Conservation (phyloP, 257 asterid genomes). For the Buddleja alternifolia region DNA sequence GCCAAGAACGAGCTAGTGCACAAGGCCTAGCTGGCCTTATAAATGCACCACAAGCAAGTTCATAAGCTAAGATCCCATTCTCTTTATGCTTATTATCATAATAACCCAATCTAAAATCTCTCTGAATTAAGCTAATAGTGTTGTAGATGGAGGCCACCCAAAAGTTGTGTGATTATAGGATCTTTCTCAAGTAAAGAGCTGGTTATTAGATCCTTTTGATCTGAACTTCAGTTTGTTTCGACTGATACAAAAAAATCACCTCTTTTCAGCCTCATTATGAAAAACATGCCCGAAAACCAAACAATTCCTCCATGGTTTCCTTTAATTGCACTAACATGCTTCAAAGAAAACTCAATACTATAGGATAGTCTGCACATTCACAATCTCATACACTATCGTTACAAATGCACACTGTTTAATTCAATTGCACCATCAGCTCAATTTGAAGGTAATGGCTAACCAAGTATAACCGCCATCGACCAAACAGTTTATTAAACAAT, state of each 20-base stretch:
- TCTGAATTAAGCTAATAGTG: background rate
- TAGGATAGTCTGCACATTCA: background rate
- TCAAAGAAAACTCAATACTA: background rate
- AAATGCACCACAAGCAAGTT: background rate
- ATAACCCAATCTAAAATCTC: background rate
- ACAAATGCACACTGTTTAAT: no score
- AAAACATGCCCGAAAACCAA: background rate
- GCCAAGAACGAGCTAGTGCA: background rate
- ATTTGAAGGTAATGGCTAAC: background rate
- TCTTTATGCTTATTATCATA: background rate
- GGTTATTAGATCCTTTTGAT: background rate
- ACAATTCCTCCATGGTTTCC: background rate
- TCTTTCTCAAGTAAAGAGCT: background rate
- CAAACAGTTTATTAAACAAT: background rate
- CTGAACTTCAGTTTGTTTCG: background rate
- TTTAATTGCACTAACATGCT: background rate
- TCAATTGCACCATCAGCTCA: background rate
- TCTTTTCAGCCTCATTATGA: background rate
- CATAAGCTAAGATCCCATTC: background rate
- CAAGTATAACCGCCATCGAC: no score
- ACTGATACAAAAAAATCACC: background rate
- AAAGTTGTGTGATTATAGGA: background rate
- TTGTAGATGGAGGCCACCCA: background rate
- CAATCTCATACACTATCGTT: background rate
- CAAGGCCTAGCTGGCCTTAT: background rate